Evolutionary conservation across 768 basidiomycete genomes (phyloP).

Genomic region (Collybiopsis confluens): DNA sequence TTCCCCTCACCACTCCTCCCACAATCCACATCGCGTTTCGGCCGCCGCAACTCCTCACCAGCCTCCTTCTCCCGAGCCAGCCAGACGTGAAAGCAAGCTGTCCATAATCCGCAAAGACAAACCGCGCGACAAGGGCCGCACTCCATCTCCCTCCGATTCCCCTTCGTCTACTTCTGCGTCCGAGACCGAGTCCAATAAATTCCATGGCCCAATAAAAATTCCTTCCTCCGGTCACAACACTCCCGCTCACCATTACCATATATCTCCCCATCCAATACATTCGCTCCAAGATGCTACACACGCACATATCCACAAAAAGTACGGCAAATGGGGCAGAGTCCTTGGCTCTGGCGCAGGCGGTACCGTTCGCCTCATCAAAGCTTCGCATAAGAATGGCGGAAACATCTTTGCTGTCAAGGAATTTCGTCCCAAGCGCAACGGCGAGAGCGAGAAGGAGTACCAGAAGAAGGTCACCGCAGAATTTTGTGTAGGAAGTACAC

Average conservation of each 20-base stretch:
- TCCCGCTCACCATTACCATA: conserved; percentile 18
- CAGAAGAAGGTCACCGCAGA: conserved; percentile 99
- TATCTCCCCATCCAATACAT: conserved; percentile 30
- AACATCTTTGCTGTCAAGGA: conserved; percentile 95
- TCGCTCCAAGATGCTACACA: conserved; percentile 82
- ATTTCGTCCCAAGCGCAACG: conserved; percentile 83
- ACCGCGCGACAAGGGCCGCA: conserved; percentile 40
- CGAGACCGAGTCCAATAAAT: conserved; percentile 12
- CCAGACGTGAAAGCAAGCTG: not conserved
- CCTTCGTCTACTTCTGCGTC: conserved; percentile 21
- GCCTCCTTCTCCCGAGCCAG: conserved; percentile 19
- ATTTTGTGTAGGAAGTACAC: conserved; percentile 92
- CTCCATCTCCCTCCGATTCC: conserved; percentile 29
- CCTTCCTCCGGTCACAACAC: conserved; percentile 17
- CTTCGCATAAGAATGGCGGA: conserved; percentile 74
- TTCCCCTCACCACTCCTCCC: conserved; percentile 22
- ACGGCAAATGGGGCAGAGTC: conserved; percentile 97
- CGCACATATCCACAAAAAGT: conserved; percentile 95
- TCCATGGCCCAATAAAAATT: conserved; percentile 9
- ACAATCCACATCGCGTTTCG: conserved; percentile 16
- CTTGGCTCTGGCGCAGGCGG: conserved; percentile 98
- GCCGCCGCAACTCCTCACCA: conserved; percentile 22
- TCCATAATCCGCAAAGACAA: conserved; percentile 28
- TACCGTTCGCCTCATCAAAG: conserved; percentile 94
- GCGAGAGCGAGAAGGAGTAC: conserved; percentile 94